These are phyloP conservation scores for Glaciozyma antarctica DNA, from an alignment of 768 basidiomycete genomes.

Conservation along the genomic window DNA sequence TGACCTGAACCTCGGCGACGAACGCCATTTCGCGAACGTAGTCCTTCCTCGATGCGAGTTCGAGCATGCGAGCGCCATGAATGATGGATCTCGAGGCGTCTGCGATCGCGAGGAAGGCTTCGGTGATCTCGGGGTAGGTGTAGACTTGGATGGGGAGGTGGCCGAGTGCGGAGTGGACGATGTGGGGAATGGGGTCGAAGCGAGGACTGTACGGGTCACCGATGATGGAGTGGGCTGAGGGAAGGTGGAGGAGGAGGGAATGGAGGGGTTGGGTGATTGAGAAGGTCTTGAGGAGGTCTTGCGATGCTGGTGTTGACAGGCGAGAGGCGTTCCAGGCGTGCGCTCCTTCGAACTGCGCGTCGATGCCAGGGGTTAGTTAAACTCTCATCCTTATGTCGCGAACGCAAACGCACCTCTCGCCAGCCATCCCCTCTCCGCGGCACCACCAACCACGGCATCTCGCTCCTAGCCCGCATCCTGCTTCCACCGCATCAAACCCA, in stretches of 20 bases:
- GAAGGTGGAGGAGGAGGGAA: constrained; percentile 27
- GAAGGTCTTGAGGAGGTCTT: constrained; percentile 18
- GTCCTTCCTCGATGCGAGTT: constrained; percentile 16
- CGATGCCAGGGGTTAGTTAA: background rate
- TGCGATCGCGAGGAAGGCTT: constrained; percentile 26
- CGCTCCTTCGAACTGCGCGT: background rate
- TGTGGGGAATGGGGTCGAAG: constrained; percentile 27
- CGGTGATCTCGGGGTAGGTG: constrained; percentile 17
- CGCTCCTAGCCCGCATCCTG: background rate
- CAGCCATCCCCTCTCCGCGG: constrained; percentile 21
- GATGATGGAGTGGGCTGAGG: constrained; percentile 28
- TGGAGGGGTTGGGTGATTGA: constrained; percentile 19
- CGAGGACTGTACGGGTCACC: constrained; percentile 32
- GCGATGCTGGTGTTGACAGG: constrained; percentile 10
- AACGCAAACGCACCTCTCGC: constrained; percentile 18
- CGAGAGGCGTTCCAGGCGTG: constrained; percentile 14
- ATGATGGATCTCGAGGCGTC: constrained; percentile 25
- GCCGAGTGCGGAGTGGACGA: constrained; percentile 32
- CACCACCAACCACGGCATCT: constrained; percentile 29
- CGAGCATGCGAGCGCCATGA: constrained; percentile 29
- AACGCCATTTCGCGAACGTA: constrained; percentile 32
- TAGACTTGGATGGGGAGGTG: constrained; percentile 31
- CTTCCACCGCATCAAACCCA: constrained; percentile 6
- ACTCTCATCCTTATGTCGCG: background rate
- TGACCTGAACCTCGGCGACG: constrained; percentile 31